Evolutionary conservation across 257 asterid species (phyloP).

Genomic region (Agastache rugosa): DNA sequence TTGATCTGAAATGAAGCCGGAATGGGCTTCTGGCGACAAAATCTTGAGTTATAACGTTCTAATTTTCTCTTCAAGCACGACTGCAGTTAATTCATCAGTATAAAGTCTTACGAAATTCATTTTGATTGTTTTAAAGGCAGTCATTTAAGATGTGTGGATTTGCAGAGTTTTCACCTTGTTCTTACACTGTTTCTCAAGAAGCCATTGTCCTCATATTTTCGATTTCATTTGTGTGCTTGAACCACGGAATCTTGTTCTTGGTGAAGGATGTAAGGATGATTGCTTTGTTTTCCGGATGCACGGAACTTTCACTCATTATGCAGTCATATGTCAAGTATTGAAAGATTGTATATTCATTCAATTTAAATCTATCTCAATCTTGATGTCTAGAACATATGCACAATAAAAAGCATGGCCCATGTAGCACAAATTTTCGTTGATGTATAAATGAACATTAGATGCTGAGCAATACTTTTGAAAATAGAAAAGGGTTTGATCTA

Average conservation of each 20-base stretch:
- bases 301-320: background rate
- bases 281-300: constrained; percentile 8
- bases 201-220: background rate
- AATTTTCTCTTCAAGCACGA: constrained; percentile 2
- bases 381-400: constrained; percentile 14
- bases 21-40: constrained; percentile 9
- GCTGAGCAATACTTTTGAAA: constrained; percentile 15
- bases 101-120: background rate
- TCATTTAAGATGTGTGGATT: constrained; percentile 1
- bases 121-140: background rate
- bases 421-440: background rate
- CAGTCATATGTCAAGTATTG: constrained; percentile 5
- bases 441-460: background rate
- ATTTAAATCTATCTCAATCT: constrained; percentile 6
- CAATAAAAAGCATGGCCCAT: background rate
- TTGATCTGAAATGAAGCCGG: constrained; percentile 31
- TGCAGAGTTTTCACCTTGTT: constrained; percentile 3
- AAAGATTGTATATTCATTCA: background rate
- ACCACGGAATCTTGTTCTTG: background rate
- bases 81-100: constrained; percentile 1
- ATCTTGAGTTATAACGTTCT: background rate
- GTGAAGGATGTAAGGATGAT: background rate
- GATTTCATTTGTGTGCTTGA: background rate
- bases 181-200: constrained; percentile 1
- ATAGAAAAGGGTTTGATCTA: constrained; percentile 18